A percentile compares a stretch with the other conserved stretches of the same genome.
Conservation (phyloP, 495 filamentous ascomycete genomes). For the Ramalina intermedia region DNA sequence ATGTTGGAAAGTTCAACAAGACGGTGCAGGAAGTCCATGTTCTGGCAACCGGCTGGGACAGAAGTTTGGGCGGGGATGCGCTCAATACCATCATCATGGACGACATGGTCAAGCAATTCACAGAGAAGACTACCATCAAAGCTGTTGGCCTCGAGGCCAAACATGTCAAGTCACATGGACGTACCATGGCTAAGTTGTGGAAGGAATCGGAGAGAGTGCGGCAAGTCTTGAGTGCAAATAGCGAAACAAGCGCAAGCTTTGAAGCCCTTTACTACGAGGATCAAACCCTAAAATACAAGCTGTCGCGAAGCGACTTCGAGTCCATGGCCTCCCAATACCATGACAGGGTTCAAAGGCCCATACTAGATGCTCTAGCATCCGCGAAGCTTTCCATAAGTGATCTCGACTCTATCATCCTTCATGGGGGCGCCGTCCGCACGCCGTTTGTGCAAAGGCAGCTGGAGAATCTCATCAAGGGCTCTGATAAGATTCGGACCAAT, state of each 20-base stretch:
- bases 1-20: constrained; percentile 89
- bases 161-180: constrained; percentile 59
- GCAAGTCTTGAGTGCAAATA: constrained; percentile 87
- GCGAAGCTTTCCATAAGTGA: constrained; percentile 62
- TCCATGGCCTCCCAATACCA: constrained; percentile 55
- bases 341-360: constrained; percentile 49
- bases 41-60: constrained; percentile 76
- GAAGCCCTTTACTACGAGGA: constrained; percentile 77
- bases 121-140: constrained; percentile 55
- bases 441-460: constrained; percentile 88
- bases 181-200: constrained; percentile 73
- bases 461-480: constrained; percentile 54
- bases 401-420: constrained; percentile 81
- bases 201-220: constrained; percentile 81
- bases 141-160: constrained; percentile 41
- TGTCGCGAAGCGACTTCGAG: constrained; percentile 73
- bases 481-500: constrained; percentile 73
- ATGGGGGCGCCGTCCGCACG: constrained; percentile 80
- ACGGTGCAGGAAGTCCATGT: constrained; percentile 87
- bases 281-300: constrained; percentile 82
- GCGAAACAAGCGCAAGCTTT: constrained; percentile 62
- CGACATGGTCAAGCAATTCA: constrained; percentile 71
- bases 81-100: constrained; percentile 78
- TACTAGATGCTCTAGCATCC: constrained; percentile 58
- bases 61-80: constrained; percentile 75